A percentile compares a stretch with the other conserved stretches of the same genome.
phyloP scores from a whole-genome alignment of 352 stramenopile genomes.

The Phytophthora pseudosyringae region DNA sequence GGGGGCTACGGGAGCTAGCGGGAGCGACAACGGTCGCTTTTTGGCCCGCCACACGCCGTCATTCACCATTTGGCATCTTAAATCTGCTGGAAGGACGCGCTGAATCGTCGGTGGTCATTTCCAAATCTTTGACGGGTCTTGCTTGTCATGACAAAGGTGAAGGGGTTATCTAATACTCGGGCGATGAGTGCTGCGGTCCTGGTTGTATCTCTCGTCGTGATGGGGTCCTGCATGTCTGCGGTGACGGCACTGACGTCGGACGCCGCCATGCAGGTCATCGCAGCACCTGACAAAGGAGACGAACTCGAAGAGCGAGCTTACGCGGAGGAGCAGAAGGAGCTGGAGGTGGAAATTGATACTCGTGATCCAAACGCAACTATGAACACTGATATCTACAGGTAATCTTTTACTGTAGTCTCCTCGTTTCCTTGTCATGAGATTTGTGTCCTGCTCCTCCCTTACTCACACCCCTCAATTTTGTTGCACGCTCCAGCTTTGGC shows the following conservation, averaged over 20 bases:
- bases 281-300: constrained; percentile 71
- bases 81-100: constrained; percentile 27
- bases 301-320: constrained; percentile 70
- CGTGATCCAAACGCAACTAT: constrained; percentile 54
- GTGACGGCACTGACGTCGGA: constrained; percentile 15
- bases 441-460: background rate
- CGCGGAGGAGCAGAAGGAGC: constrained; percentile 44
- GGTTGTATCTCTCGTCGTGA: constrained; percentile 5
- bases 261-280: constrained; percentile 53
- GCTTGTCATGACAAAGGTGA: background rate
- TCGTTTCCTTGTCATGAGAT: background rate
- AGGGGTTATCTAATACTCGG: background rate
- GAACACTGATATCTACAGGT: constrained; percentile 77
- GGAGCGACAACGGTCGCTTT: constrained; percentile 26
- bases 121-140: constrained; percentile 9
- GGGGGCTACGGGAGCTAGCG: constrained; percentile 17
- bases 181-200: background rate
- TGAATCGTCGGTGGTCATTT: constrained; percentile 19
- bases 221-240: background rate
- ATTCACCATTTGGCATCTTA: constrained; percentile 35
- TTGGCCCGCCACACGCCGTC: constrained; percentile 28
- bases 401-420: background rate
- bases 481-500: constrained; percentile 37
- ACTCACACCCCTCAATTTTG: background rate
- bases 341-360: constrained; percentile 48